phyloP scores from a whole-genome alignment of 1,139 yeast genomes.

The Candida sojae region DNA sequence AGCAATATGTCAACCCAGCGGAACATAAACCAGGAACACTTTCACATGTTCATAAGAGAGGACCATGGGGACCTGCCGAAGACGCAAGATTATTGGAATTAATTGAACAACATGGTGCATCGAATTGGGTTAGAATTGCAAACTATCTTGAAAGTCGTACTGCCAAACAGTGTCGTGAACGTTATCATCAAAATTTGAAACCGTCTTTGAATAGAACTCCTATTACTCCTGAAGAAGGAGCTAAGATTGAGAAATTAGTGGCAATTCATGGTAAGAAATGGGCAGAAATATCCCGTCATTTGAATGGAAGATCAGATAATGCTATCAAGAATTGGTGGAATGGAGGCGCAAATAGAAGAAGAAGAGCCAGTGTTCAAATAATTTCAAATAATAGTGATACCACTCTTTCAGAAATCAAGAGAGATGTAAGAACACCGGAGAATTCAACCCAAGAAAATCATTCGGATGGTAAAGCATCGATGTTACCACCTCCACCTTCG shows the following conservation, averaged over 20 bases:
- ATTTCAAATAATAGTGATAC: background rate
- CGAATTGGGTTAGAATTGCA: slow-evolving; percentile 88
- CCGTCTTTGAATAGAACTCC: slow-evolving; percentile 83
- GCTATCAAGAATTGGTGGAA: slow-evolving; percentile 98
- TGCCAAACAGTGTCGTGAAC: slow-evolving; percentile 90
- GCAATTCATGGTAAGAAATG: slow-evolving; percentile 83
- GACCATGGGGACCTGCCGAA: slow-evolving; percentile 91
- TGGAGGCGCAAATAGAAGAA: slow-evolving; percentile 82
- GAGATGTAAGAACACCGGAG: slow-evolving; percentile 1
- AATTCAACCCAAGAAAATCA: background rate
- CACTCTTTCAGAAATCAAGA: background rate
- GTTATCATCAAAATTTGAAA: slow-evolving; percentile 89
- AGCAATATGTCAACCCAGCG: background rate
- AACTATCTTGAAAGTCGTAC: slow-evolving; percentile 74
- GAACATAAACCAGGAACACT: slow-evolving; percentile 4
- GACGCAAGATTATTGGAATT: slow-evolving; percentile 72
- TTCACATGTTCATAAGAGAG: slow-evolving; percentile 45
- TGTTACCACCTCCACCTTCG: slow-evolving; percentile 10
- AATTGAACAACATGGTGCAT: slow-evolving; percentile 74
- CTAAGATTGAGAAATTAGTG: slow-evolving; percentile 75
- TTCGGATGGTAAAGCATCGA: background rate
- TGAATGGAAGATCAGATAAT: slow-evolving; percentile 85
- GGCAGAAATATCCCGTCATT: slow-evolving; percentile 91
- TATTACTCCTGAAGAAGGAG: slow-evolving; percentile 83
- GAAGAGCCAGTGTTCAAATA: slow-evolving; percentile 45